phyloP scores from a whole-genome alignment of 2,329 filamentous ascomycete genomes.

The Spiromastix sp. region DNA sequence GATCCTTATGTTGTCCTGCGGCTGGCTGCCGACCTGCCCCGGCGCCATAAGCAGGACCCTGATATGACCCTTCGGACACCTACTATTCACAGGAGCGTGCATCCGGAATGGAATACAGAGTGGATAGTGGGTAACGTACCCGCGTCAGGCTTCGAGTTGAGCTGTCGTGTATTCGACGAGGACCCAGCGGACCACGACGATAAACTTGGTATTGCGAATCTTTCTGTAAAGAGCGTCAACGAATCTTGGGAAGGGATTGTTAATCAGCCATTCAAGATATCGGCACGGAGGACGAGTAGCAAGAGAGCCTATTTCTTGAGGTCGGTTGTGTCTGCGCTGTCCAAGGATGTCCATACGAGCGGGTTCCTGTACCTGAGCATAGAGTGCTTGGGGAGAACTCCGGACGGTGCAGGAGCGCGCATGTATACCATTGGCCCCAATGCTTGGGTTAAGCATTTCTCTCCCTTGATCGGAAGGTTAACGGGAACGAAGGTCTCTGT shows the following conservation, averaged over 20 bases:
- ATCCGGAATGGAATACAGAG: constrained; percentile 72
- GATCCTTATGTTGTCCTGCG: constrained; percentile 76
- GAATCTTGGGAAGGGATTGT: constrained; percentile 60
- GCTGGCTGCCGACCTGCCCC: constrained; percentile 59
- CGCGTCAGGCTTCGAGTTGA: constrained; percentile 67
- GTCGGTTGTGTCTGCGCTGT: constrained; percentile 54
- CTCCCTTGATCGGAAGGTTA: constrained; percentile 76
- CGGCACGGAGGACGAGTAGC: constrained; percentile 68
- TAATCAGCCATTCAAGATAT: constrained; percentile 57
- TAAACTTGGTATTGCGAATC: constrained; percentile 72
- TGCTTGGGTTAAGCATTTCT: constrained; percentile 73
- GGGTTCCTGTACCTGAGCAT: constrained; percentile 64
- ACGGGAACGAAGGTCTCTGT: constrained; percentile 58
- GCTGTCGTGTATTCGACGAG: constrained; percentile 82
- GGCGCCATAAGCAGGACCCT: constrained; percentile 70
- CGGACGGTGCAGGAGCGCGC: constrained; percentile 52
- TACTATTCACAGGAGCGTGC: constrained; percentile 60
- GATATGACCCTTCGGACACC: constrained; percentile 62
- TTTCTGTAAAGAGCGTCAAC: constrained; percentile 50
- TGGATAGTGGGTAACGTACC: constrained; percentile 89
- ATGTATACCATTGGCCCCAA: constrained; percentile 72
- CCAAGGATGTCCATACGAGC: constrained; percentile 53
- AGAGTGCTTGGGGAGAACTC: constrained; percentile 65
- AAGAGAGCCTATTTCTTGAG: constrained; percentile 76
- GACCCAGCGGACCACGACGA: constrained; percentile 81